Percentiles rank a stretch among this genome's conserved stretches.
These are phyloP conservation scores for Datura wrightii DNA, from an alignment of 257 asterid genomes.

Conservation along the genomic window DNA sequence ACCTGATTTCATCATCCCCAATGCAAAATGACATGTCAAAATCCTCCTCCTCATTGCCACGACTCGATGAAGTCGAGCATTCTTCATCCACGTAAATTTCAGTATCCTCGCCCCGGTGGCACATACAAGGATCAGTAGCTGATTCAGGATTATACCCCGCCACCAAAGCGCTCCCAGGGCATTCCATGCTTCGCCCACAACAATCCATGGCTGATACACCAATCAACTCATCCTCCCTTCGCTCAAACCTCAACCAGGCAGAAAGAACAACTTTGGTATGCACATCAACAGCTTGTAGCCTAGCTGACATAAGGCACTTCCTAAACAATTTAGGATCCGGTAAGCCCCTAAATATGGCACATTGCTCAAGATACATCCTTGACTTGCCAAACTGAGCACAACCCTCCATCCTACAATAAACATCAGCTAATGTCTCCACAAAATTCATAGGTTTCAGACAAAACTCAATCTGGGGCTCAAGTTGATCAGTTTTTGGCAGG, in stretches of 20 bases:
- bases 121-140: slow-evolving; percentile 66
- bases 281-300: slow-evolving; percentile 85
- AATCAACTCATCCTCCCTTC: slow-evolving; percentile 86
- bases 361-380: slow-evolving; percentile 71
- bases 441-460: slow-evolving; percentile 71
- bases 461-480: slow-evolving; percentile 85
- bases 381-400: slow-evolving; percentile 68
- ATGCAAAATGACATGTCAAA: slow-evolving; percentile 72
- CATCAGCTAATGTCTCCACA: slow-evolving; percentile 69
- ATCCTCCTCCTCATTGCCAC: slow-evolving; percentile 55
- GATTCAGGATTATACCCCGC: slow-evolving; percentile 88
- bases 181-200: slow-evolving; percentile 77
- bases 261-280: slow-evolving; percentile 89
- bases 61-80: slow-evolving; percentile 70
- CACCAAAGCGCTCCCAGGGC: slow-evolving; percentile 68
- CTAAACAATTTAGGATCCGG: slow-evolving; percentile 89
- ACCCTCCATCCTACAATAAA: slow-evolving; percentile 57
- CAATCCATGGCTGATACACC: slow-evolving; percentile 92
- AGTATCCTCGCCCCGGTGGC: slow-evolving; percentile 40
- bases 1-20: slow-evolving; percentile 85
- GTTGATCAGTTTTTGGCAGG: slow-evolving; percentile 69
- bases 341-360: slow-evolving; percentile 67
- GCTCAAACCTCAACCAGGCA: slow-evolving; percentile 91
- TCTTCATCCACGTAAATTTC: slow-evolving; percentile 48
- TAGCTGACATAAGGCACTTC: slow-evolving; percentile 77